phyloP scores from a whole-genome alignment of 352 stramenopile species.

The Globisporangium mamillatum region DNA sequence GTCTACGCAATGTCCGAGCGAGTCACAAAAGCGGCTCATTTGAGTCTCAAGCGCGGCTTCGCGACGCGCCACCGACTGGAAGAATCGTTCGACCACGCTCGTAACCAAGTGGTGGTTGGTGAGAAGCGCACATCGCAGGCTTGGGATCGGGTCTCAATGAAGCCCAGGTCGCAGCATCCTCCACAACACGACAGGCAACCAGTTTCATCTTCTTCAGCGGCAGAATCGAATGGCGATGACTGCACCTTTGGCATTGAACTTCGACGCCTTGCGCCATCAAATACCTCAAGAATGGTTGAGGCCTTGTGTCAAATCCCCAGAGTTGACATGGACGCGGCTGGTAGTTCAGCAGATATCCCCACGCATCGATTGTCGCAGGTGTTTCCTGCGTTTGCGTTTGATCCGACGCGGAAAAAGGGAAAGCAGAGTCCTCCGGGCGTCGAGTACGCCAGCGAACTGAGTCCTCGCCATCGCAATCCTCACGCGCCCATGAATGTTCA shows the following conservation, averaged over 20 bases:
- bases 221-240: background rate
- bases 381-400: conserved; percentile 8
- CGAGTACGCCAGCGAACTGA: background rate
- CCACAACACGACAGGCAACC: background rate
- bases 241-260: background rate
- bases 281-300: background rate
- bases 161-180: background rate
- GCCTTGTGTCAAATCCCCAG: background rate
- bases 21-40: conserved; percentile 12
- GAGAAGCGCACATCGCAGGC: too few species aligned
- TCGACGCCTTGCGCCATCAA: background rate
- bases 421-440: conserved; percentile 1
- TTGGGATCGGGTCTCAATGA: too few species aligned
- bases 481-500: background rate
- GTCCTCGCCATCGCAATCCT: background rate
- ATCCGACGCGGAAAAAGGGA: background rate
- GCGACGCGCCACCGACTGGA: conserved; percentile 14
- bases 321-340: background rate
- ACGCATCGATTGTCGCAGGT: background rate
- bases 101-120: background rate
- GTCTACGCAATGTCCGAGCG: conserved; percentile 29
- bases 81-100: conserved; percentile 8
- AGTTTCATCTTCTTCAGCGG: background rate
- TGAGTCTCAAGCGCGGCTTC: conserved; percentile 8
- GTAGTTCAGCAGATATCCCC: background rate